Base-by-base conservation (phyloP, 192 early-diverging fungal species). In the Dissophora globulifera region DNA sequence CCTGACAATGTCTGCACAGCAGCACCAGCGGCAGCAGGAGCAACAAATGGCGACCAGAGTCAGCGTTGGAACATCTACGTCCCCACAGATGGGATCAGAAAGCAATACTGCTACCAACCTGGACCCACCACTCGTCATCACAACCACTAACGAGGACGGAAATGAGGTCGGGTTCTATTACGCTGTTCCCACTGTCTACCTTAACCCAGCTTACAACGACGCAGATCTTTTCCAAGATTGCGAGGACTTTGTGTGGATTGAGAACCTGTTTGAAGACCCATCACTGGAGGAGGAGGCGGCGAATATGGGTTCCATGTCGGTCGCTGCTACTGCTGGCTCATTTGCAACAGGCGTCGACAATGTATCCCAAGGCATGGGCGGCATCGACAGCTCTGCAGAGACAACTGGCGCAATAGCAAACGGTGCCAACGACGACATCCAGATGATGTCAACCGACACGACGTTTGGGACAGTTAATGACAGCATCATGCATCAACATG, bases 91-190 rank as follows among this genome's bases (percentile, higher is more conserved):
- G 57, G 69, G 69, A 20, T 62, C 41, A 3, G 53, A 62, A 0
- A 33, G 47, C 13, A 38, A 38, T 15, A 8, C 31, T 32, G 31
- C 8, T 7, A 19, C 8, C 27, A 17, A 35, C 19, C 30, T 41
- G 54, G 47, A 29, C 55, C 72, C 72, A 20, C 72, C 72, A 47
- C 46, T 76, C 16, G 72, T 76, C 12, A 76, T 76, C 47, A 76
- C 63, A 2, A 76, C 63, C 20, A 76, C 72, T 19, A 67, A 76
- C 16, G 72, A 76, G n/a, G 72, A 76, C 5, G 72, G 72, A 29
- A 66, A 76, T 25, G 72, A 76, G 27, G 63, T 76, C 19, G 72
- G 72, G 7, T 76, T 67, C 40, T 76, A 76, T n/a, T 76, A 76
- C 41, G 72, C 72, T 1, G 52, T 76, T 2, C 72, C 72, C 2